Evolutionary conservation across 371 early-diverging fungal species (phyloP), one percentile per base, ranked within the genome.

Genomic region (Chytridiales sp.): DNA sequence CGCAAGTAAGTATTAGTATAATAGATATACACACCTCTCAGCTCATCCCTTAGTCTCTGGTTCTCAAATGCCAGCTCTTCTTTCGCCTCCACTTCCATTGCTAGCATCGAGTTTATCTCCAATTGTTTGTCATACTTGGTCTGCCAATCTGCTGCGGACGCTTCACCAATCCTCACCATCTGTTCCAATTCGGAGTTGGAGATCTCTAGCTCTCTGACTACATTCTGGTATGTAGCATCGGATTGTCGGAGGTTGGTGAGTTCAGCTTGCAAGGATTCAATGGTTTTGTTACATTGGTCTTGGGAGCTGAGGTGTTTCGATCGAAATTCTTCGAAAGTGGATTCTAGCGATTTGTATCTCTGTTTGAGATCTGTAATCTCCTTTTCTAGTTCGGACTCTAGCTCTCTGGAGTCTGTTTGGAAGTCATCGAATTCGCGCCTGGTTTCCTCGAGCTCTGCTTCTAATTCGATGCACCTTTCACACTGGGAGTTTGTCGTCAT

Each of bases 401-500:
- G 38, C 36, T 51, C 51, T 29, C 51, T 30, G 5, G 51, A 51
- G 5, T 51, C 51, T 30, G 51, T n/a, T 24, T 51, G 51, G 36
- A 51, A 51, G 13, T 51, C 51, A 13, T 51, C 51, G 38, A 51
- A 51, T n/a, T 51, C 51, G n/a, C 51, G 32, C 21, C 31, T 51
- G 5, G 51, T 9, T 22, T 51, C 51, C 15, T 51, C 51, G 4
- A 51, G 36, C 22, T 51, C 51, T 4, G 5, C 19, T 22, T 22
- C 21, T 4, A 51, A 38, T 22, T 34, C 51, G 21, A 35, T 38
- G 36, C 51, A 51, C 15, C 38, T 51, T 30, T 21, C 6, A 24
- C 51, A 51, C n/a, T n/a, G n/a, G n/a, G n/a, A n/a, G n/a, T n/a
- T n/a, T n/a, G n/a, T n/a, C n/a, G n/a, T n/a, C n/a, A n/a, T n/a